Evolutionary conservation across 345 rosid species (phyloP).

Genomic region (Corchorus capsularis): DNA sequence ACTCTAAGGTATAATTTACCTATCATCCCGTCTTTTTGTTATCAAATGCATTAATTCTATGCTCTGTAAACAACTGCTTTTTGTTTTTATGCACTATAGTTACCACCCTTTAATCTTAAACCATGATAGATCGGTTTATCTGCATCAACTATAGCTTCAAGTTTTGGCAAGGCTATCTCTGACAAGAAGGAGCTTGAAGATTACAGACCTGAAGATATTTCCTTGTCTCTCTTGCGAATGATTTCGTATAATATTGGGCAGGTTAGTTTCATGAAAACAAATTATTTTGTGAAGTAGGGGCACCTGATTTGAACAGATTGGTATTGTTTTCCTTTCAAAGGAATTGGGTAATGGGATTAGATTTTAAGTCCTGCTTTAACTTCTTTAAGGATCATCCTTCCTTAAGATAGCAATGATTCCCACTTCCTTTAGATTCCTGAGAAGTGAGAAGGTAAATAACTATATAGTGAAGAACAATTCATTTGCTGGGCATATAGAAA

Average conservation of each 20-base stretch:
- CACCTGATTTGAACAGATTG: constrained; percentile 4
- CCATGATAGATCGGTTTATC: constrained; percentile 47
- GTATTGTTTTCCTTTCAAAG: neutral
- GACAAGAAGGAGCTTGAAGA: constrained; percentile 89
- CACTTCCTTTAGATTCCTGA: neutral
- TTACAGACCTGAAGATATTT: constrained; percentile 96
- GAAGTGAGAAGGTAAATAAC: constrained; percentile 4
- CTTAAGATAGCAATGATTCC: neutral
- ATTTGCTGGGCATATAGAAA: neutral
- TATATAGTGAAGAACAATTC: neutral
- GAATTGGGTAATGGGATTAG: neutral
- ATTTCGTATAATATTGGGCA: constrained; percentile 98
- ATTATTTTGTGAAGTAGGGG: neutral
- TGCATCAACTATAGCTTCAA: constrained; percentile 97
- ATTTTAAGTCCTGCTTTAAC: neutral
- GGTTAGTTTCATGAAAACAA: constrained; percentile 43
- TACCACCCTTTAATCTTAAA: neutral
- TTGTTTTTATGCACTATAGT: neutral
- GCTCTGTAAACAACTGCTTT: neutral
- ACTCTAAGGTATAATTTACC: constrained; percentile 65
- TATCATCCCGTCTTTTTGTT: constrained; percentile 12
- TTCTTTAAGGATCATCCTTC: constrained; percentile 1
- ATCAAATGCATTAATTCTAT: constrained; percentile 3
- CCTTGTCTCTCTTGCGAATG: constrained; percentile 96
- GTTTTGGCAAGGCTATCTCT: constrained; percentile 96